Evolutionary conservation across 805 yeast species (phyloP).

Genomic region (Sugiyamaella smithiae): DNA sequence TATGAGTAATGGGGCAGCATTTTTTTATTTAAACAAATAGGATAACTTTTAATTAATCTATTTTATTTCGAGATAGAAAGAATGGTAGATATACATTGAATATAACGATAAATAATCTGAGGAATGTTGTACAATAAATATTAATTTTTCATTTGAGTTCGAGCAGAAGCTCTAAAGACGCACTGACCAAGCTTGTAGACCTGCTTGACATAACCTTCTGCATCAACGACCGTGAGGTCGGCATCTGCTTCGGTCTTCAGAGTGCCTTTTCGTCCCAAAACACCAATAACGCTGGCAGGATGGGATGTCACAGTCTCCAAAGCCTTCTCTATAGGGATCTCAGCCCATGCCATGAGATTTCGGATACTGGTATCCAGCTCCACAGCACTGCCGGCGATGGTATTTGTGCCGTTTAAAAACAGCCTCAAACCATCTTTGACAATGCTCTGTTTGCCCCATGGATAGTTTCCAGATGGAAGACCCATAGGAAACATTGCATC

Average conservation of each 20-base stretch:
- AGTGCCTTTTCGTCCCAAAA: constrained; percentile 47
- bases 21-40: too few species aligned
- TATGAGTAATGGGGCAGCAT: too few species aligned
- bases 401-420: constrained; percentile 51
- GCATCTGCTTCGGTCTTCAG: constrained; percentile 55
- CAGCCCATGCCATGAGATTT: constrained; percentile 51
- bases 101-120: not conserved
- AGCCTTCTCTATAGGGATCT: constrained; percentile 49
- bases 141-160: not conserved
- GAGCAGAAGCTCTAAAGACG: constrained; percentile 26
- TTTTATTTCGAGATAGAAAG: too few species aligned
- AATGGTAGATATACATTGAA: too few species aligned
- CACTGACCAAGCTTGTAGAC: constrained; percentile 52
- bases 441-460: constrained; percentile 48
- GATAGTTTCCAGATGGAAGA: constrained; percentile 53
- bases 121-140: not conserved
- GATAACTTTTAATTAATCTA: too few species aligned
- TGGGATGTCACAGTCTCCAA: constrained; percentile 53
- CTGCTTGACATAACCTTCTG: constrained; percentile 42
- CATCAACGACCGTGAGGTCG: constrained; percentile 49
- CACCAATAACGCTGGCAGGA: constrained; percentile 49
- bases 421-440: constrained; percentile 48
- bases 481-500: constrained; percentile 61
- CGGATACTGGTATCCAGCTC: constrained; percentile 49
- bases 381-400: constrained; percentile 63